These are phyloP conservation scores for Bombardia bombarda DNA, from an alignment of 495 filamentous ascomycete species.

Conservation along the genomic window DNA sequence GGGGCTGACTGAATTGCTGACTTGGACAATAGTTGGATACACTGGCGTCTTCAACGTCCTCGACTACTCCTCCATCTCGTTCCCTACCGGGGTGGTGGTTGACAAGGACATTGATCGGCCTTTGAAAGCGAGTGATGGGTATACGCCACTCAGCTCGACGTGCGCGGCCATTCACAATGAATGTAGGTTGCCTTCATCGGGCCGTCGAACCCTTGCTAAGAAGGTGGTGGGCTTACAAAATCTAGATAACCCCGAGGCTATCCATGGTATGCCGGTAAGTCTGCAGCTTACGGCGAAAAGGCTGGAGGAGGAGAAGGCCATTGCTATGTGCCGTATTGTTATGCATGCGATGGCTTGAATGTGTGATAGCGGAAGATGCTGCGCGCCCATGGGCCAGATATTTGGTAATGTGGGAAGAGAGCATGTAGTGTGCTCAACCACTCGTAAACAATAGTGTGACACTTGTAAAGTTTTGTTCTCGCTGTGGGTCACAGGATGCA, in stretches of 20 bases:
- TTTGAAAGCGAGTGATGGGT: not conserved
- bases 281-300: conserved; percentile 10
- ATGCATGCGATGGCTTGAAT: too few relatives aligned
- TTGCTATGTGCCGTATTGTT: not conserved
- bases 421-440: too few relatives aligned
- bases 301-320: not conserved
- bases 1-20: not conserved
- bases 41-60: conserved; percentile 3
- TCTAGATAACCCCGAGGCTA: not conserved
- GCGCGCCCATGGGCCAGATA: too few relatives aligned
- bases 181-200: conserved; percentile 4
- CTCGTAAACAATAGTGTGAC: too few relatives aligned
- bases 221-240: conserved; percentile 3
- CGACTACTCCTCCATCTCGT: conserved; percentile 1
- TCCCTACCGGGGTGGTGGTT: not conserved
- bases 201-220: conserved; percentile 2
- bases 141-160: not conserved
- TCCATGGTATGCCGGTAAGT: conserved; percentile 6
- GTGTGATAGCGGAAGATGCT: too few relatives aligned
- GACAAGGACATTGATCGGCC: not conserved
- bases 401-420: too few relatives aligned
- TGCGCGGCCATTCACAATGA: not conserved
- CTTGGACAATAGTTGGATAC: not conserved
- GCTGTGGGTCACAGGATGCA: too few relatives aligned
- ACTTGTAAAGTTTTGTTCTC: too few relatives aligned